These are phyloP conservation scores for Alternaria sp. DNA, from an alignment of 2,329 filamentous ascomycete genomes.

Conservation along the genomic window DNA sequence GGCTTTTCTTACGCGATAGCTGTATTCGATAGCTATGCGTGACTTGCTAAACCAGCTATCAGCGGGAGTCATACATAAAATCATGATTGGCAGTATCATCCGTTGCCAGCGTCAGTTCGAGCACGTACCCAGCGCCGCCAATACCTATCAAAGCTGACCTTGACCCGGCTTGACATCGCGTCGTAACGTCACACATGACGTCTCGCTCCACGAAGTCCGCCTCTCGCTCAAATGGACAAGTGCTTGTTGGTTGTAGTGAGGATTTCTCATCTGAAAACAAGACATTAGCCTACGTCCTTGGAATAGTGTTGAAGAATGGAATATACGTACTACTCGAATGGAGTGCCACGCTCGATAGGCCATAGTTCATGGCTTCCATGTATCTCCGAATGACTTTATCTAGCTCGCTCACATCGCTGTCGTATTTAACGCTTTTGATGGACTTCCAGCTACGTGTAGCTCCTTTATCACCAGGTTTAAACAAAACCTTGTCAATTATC, in stretches of 20 bases:
- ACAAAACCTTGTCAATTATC: constrained; percentile 20
- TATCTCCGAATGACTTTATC: constrained; percentile 9
- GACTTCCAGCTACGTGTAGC: constrained; percentile 18
- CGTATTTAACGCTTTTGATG: constrained; percentile 19
- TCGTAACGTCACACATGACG: background rate
- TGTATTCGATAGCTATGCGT: background rate
- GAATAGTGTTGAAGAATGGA: background rate
- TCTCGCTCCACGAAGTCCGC: constrained; percentile 1
- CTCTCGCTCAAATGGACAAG: background rate
- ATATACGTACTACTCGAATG: background rate
- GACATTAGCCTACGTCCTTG: background rate
- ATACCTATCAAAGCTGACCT: background rate
- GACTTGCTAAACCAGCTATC: background rate
- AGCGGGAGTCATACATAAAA: background rate
- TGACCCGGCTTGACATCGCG: background rate
- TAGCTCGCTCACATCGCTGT: constrained; percentile 14
- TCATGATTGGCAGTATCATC: background rate
- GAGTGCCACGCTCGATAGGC: constrained; percentile 33
- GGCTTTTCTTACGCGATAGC: background rate
- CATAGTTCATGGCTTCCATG: background rate
- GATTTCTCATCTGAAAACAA: constrained; percentile 13
- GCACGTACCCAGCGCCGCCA: constrained; percentile 1
- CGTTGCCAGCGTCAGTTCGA: background rate
- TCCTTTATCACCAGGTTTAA: constrained; percentile 12
- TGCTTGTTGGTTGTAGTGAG: background rate